Evolutionary conservation across 257 asterid genomes (phyloP).

Genomic region (Nicotiana attenuata): DNA sequence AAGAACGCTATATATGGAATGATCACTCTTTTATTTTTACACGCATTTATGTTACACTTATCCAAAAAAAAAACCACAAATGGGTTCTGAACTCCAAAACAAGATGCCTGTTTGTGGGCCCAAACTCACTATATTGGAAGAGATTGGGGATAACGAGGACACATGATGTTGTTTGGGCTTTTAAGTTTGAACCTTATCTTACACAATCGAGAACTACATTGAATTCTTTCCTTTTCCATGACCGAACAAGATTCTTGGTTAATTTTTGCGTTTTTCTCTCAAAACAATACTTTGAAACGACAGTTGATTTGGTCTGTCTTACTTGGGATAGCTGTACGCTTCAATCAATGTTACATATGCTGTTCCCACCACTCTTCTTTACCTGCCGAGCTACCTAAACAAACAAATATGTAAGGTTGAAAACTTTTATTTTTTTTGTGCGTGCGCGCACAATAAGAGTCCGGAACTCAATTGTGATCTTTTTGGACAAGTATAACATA

Average conservation of each 20-base stretch:
- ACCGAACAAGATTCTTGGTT: constrained; percentile 1
- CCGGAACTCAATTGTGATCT: too few relatives aligned
- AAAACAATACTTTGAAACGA: neutral
- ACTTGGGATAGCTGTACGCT: neutral
- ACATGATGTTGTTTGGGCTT: neutral
- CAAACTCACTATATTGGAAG: neutral
- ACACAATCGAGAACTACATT: neutral
- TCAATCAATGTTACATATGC: neutral
- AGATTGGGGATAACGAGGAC: neutral
- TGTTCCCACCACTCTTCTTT: neutral
- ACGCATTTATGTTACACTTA: too few relatives aligned
- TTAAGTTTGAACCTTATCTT: neutral
- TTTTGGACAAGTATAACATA: too few relatives aligned
- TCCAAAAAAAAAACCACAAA: too few relatives aligned
- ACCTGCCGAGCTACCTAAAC: neutral
- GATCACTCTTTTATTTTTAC: too few relatives aligned
- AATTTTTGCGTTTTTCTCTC: neutral
- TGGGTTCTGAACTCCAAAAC: neutral
- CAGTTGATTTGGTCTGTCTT: constrained; percentile 1
- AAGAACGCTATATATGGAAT: too few relatives aligned
- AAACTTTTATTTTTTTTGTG: too few relatives aligned
- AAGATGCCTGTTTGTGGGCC: neutral
- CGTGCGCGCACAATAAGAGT: too few relatives aligned
- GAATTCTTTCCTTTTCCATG: neutral
- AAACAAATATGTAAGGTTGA: neutral